Evolutionary conservation across 352 stramenopile genomes (phyloP).

Genomic region (Globisporangium polare): DNA sequence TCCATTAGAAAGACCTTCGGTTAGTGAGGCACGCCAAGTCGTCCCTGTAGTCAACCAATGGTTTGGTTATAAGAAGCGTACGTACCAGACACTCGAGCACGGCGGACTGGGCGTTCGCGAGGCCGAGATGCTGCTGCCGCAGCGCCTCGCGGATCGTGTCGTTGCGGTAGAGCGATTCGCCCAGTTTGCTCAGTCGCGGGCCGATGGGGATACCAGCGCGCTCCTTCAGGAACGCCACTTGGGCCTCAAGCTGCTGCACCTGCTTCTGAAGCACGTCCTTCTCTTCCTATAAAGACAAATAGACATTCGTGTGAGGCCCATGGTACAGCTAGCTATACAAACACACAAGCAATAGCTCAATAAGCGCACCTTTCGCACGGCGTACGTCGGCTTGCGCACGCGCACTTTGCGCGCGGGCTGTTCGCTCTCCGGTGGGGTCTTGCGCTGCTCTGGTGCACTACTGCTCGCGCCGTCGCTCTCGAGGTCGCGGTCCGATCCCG

Average conservation of each 20-base stretch:
- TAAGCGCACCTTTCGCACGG: slow-evolving; percentile 13
- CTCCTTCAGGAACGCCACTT: slow-evolving; percentile 24
- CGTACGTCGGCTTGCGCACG: slow-evolving; percentile 19
- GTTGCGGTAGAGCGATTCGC: slow-evolving; percentile 10
- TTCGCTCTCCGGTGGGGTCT: not conserved
- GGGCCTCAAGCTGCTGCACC: slow-evolving; percentile 25
- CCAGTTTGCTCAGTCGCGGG: slow-evolving; percentile 4
- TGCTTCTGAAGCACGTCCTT: slow-evolving; percentile 39
- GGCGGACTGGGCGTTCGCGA: slow-evolving; percentile 17
- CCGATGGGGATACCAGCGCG: slow-evolving; percentile 27
- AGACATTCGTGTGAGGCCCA: not conserved
- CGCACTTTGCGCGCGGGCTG: slow-evolving; percentile 14
- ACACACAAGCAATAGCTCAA: not conserved
- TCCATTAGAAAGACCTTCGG: not conserved
- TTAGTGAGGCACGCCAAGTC: not conserved
- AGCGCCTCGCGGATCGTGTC: slow-evolving; percentile 15
- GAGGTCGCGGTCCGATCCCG: slow-evolving; percentile 2
- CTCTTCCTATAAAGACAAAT: slow-evolving; percentile 25
- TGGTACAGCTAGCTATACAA: not conserved
- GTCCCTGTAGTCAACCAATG: too few species aligned
- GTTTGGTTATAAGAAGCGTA: not conserved
- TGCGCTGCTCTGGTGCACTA: slow-evolving; percentile 3
- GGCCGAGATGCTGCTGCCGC: slow-evolving; percentile 15
- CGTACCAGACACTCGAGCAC: slow-evolving; percentile 16
- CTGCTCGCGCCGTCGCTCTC: slow-evolving; percentile 17